Percentiles rank a stretch among this genome's conserved stretches.
phyloP scores from a whole-genome alignment of 495 filamentous ascomycete genomes.

The Collariella sp. region DNA sequence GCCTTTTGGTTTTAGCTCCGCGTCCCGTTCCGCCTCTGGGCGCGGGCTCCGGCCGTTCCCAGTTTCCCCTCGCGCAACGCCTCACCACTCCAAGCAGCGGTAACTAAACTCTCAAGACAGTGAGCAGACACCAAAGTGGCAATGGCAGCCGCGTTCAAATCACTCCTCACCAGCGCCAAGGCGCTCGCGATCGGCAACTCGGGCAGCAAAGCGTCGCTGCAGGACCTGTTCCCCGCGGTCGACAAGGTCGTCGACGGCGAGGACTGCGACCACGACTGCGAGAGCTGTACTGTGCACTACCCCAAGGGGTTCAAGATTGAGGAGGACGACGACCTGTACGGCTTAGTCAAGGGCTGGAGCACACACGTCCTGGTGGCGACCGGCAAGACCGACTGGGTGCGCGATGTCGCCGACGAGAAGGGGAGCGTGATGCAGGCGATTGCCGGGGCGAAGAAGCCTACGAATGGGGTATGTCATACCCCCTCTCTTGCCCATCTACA shows the following conservation, averaged over 20 bases:
- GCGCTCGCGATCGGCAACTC: slow-evolving; percentile 56
- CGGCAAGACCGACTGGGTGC: slow-evolving; percentile 89
- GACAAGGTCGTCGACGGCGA: slow-evolving; percentile 71
- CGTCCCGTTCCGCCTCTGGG: neutral
- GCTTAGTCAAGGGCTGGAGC: slow-evolving; percentile 77
- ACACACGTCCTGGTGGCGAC: slow-evolving; percentile 90
- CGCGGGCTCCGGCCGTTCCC: neutral
- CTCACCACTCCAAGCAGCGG: no score
- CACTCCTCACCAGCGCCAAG: slow-evolving; percentile 35
- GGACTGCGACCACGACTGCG: slow-evolving; percentile 84
- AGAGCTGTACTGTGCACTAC: slow-evolving; percentile 67
- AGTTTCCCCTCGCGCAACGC: neutral
- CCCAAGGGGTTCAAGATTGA: slow-evolving; percentile 67
- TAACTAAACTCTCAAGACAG: neutral
- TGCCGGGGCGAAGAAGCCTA: slow-evolving; percentile 49
- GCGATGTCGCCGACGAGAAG: slow-evolving; percentile 81
- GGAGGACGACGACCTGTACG: slow-evolving; percentile 70
- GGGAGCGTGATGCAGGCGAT: slow-evolving; percentile 95
- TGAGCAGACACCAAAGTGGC: neutral
- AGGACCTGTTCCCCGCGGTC: slow-evolving; percentile 56
- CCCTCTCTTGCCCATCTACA: neutral
- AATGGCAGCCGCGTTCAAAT: slow-evolving; percentile 26
- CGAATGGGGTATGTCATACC: slow-evolving; percentile 59
- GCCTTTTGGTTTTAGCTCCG: neutral
- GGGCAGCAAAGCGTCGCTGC: slow-evolving; percentile 52